Percentiles rank a stretch among this genome's conserved stretches.
Conservation (phyloP, 2,329 filamentous ascomycete species). For the Venturia pyrina region DNA sequence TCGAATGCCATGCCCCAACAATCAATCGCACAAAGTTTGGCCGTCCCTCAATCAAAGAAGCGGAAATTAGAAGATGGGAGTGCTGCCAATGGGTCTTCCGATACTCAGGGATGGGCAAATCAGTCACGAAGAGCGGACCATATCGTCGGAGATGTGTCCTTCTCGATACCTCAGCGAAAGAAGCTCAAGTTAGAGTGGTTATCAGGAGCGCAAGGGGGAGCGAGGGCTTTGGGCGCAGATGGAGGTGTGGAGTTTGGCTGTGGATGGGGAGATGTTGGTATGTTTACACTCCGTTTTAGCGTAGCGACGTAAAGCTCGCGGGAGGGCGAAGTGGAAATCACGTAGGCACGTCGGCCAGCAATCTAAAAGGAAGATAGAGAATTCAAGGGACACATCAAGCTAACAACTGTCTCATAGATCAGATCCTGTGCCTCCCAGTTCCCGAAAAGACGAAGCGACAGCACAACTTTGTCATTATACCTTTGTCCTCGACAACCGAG, state of each 20-base stretch:
- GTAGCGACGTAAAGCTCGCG: not conserved
- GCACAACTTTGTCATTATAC: conserved; percentile 53
- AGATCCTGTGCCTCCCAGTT: conserved; percentile 51
- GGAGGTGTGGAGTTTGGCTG: conserved; percentile 45
- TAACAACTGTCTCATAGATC: conserved; percentile 27
- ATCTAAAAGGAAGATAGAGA: not conserved
- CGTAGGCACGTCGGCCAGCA: not conserved
- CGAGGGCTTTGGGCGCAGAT: conserved; percentile 40
- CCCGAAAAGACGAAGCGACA: conserved; percentile 55
- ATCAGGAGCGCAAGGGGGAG: conserved; percentile 24
- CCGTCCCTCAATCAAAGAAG: conserved; percentile 22
- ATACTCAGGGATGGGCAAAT: not conserved
- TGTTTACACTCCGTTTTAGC: conserved; percentile 7
- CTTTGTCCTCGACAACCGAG: conserved; percentile 33
- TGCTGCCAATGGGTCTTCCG: not conserved
- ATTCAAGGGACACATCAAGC: not conserved
- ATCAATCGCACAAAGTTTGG: not conserved
- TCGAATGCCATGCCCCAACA: conserved; percentile 18
- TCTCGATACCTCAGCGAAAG: conserved; percentile 53
- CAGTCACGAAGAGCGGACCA: not conserved
- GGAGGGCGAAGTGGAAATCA: no score
- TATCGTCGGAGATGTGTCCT: conserved; percentile 40
- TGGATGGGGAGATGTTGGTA: conserved; percentile 38
- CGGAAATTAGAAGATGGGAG: conserved; percentile 22
- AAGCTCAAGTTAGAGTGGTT: conserved; percentile 52